Percentiles rank a stretch among this genome's conserved stretches.
Conservation (phyloP, 192 early-diverging fungal species). For the Borealophlyctis nickersoniae region DNA sequence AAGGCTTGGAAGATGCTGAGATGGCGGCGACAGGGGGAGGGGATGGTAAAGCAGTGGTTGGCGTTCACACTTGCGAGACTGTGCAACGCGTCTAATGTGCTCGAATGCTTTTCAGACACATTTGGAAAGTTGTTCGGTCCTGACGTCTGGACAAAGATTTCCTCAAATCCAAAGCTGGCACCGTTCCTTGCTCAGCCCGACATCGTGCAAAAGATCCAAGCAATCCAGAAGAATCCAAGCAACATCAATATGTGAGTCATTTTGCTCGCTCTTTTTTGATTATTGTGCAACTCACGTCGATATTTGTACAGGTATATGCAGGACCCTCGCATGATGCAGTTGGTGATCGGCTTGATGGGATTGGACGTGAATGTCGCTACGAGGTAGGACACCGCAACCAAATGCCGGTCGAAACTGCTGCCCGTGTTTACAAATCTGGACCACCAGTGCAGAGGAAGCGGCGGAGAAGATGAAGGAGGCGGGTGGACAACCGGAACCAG, state of each 20-base stretch:
- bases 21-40: constrained; percentile 48
- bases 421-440: too few species aligned
- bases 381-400: too few species aligned
- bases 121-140: constrained; percentile 72
- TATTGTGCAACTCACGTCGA: not conserved
- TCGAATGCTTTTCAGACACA: constrained; percentile 20
- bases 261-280: not conserved
- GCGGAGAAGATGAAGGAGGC: constrained; percentile 40
- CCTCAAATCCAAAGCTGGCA: constrained; percentile 74
- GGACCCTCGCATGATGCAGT: constrained; percentile 80
- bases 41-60: constrained; percentile 35
- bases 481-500: constrained; percentile 30
- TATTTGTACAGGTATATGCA: constrained; percentile 51
- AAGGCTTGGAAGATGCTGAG: constrained; percentile 75
- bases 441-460: constrained; percentile 38
- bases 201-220: constrained; percentile 67
- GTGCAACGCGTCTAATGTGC: constrained; percentile 12
- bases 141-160: constrained; percentile 75
- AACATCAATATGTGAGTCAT: constrained; percentile 46
- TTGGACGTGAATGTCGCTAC: constrained; percentile 55
- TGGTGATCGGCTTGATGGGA: constrained; percentile 74
- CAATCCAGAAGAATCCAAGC: constrained; percentile 72
- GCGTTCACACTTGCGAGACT: constrained; percentile 25
- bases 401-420: too few species aligned
- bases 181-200: constrained; percentile 74